Evolutionary conservation across 768 basidiomycete genomes (phyloP).

Genomic region (Boletus rufocinnamomeus): DNA sequence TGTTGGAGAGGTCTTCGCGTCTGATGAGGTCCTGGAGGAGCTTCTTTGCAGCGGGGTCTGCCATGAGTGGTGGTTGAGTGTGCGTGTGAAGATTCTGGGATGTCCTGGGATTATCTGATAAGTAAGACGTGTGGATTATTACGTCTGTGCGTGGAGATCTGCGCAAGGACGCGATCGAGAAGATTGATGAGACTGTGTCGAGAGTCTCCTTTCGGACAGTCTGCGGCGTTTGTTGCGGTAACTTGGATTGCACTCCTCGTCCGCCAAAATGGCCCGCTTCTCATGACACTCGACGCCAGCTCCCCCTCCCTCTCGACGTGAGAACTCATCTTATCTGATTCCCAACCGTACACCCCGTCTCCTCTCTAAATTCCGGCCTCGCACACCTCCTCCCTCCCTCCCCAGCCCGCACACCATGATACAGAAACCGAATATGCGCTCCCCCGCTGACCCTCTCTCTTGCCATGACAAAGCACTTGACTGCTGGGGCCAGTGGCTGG

Average conservation of each 20-base stretch:
- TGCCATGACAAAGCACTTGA: constrained; percentile 49
- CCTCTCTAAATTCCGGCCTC: background rate
- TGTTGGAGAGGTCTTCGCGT: constrained; percentile 72
- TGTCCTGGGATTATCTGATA: background rate
- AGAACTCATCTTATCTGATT: constrained; percentile 37
- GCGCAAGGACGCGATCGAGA: background rate
- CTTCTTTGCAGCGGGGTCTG: constrained; percentile 48
- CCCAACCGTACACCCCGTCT: constrained; percentile 5
- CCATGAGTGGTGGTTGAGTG: background rate
- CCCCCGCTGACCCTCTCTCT: background rate
- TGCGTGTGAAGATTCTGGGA: constrained; percentile 2
- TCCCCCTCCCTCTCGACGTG: background rate
- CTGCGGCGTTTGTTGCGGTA: too few relatives aligned
- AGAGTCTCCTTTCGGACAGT: too few relatives aligned
- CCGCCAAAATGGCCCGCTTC: background rate
- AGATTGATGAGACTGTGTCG: background rate
- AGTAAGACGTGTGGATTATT: background rate
- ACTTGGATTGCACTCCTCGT: background rate
- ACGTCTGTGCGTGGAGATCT: background rate
- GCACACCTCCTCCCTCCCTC: background rate
- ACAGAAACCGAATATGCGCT: constrained; percentile 45
- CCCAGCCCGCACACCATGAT: constrained; percentile 48
- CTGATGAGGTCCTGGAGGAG: constrained; percentile 74
- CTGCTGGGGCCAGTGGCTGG: constrained; percentile 71
- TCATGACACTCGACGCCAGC: constrained; percentile 9